Conservation (phyloP, 1,284 basidiomycete species). For the Cystobasidiaceae sp. region DNA sequence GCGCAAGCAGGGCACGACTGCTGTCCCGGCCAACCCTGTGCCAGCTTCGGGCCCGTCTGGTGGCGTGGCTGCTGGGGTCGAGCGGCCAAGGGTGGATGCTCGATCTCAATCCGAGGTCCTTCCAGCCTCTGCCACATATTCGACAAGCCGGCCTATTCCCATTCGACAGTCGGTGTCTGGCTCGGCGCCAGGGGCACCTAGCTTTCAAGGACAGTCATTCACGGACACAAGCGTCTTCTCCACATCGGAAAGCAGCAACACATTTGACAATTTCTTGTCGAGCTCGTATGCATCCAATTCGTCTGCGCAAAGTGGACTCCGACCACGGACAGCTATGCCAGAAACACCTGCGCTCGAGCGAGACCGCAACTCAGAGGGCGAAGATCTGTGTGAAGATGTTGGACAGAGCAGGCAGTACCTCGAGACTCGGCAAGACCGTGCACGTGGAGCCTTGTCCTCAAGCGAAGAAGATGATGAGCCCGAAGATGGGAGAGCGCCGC, state of each 20-base stretch:
- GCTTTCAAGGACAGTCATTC: neutral
- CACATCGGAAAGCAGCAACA: constrained; percentile 16
- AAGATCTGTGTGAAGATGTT: constrained; percentile 6
- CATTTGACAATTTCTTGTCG: constrained; percentile 9
- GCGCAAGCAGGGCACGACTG: neutral
- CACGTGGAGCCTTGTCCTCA: neutral
- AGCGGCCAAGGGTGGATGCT: too few relatives aligned
- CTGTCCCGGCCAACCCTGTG: neutral
- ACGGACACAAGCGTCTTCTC: constrained; percentile 11
- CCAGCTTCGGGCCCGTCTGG: neutral
- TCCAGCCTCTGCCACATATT: neutral
- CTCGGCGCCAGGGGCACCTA: neutral
- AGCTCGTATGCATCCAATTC: constrained; percentile 13
- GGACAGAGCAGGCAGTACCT: neutral
- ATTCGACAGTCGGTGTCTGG: neutral
- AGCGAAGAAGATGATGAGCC: constrained; percentile 19
- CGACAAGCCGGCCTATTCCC: constrained; percentile 13
- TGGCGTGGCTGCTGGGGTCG: neutral
- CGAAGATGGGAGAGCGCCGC: neutral
- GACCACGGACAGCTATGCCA: neutral
- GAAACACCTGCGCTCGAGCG: constrained; percentile 3
- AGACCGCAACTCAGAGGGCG: neutral
- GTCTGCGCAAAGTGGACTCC: neutral
- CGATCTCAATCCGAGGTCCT: too few relatives aligned
- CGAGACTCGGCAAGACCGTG: neutral